Base-by-base conservation (phyloP, 768 basidiomycete genomes). In the Exsudoporus frostii region DNA sequence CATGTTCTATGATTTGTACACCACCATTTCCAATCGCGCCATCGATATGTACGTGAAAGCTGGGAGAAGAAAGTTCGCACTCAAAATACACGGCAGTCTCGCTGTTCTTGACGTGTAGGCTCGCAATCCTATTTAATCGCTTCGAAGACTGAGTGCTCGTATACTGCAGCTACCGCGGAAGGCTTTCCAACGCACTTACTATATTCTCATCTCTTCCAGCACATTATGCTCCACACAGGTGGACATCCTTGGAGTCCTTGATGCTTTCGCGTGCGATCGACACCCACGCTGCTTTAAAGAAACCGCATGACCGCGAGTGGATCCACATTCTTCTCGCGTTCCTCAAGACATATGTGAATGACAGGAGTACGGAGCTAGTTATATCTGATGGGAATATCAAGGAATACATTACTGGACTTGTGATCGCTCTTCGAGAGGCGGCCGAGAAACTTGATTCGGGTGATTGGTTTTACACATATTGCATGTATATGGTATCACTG, bases 91-190 rank as follows among this genome's bases (percentile, higher is more conserved):
- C 56, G 91, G 90, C 2, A 86, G 81, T 61, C 75, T 98, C 15
- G 96, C 94, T 4, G 90, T 89, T 15, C 79, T 98, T 34, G 94
- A 98, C 58, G 69, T 87, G 96, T 98, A 74, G 58, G 92, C 73
- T n/a, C 4, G 11, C 22, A 33, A 36, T 59, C 40, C 34, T 40
- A 33, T 27, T 39, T n/a, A 22, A 42, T 55, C n/a, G 34, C 25
- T 45, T 37, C 25, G 34, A 33, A 44, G 45, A 43, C 47, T 63
- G 24, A 66, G 32, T 34, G 17, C 22, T 19, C 50, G 55, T n/a
- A 17, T 45, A 41, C 42, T 48, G 27, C 56, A 94, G 92, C 7
- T 79, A 86, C 67, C 87, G 91, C 33, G 80, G 78, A 33, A 82
- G 83, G 15, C 72, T 85, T 29, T 67, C 74, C 7, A 76, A 74